Base-by-base conservation (phyloP, 1,284 basidiomycete genomes). In the Porodaedalea pini region DNA sequence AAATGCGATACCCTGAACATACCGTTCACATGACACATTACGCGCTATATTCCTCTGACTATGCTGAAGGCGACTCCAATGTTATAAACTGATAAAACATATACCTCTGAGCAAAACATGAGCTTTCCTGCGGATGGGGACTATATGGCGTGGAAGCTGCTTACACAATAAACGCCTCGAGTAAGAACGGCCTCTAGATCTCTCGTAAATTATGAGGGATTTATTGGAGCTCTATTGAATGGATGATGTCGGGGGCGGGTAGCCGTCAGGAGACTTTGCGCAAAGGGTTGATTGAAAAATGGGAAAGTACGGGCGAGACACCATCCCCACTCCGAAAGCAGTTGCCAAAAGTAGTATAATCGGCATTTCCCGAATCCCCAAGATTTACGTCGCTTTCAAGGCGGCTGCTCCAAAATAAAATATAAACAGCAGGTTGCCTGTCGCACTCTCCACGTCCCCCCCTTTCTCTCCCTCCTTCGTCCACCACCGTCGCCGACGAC, bases 331-430 rank as follows among this genome's bases (percentile, higher is more conserved):
- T 17, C 45, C 25, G 45, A 8, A 19, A 11, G 27, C 4, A 23
- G 15, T 29, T 47, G 3, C 45, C 45, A 47, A 32, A 47, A 25
- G 4, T 11, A 27, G 45, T 1, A 15, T 11, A 25, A 1, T 47
- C 45, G 45, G 45, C 45, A 47, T 29, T 2, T 13, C 7, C 45
- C 45, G 45, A 47, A 47, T 47, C 45, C 45, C 45, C 45, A 47
- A 47, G 45, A 47, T 47, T 47, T 47, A 27, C 45, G 41, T n/a
- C 41, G 4, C 25, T 31, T 17, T n/a, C n/a, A n/a, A 25, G 13
- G 25, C 17, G 11, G 21, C 21, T 15, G 45, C n/a, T 47, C 2
- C 13, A 47, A 31, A 47, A 29, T 10, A 31, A 31, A 25, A 47
- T 47, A 47, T 47, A 47, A 47, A 47, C 27, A 34, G 32, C 32